phyloP scores from a whole-genome alignment of 176 grass and related monocot genomes.

The Microstegium vimineum region DNA sequence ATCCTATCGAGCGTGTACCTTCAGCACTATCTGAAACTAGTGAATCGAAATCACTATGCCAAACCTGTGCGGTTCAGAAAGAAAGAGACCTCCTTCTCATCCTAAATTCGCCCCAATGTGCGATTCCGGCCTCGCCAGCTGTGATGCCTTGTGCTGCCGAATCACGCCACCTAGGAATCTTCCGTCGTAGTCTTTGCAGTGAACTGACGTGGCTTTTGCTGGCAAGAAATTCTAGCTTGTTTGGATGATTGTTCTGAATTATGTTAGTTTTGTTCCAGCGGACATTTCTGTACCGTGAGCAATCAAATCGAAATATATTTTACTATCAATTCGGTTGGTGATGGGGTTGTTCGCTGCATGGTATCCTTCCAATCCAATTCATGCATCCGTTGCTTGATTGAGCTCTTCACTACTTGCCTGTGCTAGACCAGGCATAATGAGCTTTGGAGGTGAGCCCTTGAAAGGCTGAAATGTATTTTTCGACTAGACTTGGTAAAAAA shows the following conservation, averaged over 20 bases:
- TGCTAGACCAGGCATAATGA: neutral
- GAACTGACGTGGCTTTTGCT: neutral
- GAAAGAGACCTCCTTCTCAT: neutral
- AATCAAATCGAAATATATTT: neutral
- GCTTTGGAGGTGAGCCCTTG: neutral
- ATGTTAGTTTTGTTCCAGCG: neutral
- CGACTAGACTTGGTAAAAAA: neutral
- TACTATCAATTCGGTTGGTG: neutral
- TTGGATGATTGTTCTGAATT: neutral
- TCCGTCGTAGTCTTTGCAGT: neutral
- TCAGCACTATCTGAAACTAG: neutral
- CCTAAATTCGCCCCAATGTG: slow-evolving; percentile 9
- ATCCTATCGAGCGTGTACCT: neutral
- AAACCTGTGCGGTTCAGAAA: neutral
- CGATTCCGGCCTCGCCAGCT: neutral
- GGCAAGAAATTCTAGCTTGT: neutral
- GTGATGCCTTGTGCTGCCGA: neutral
- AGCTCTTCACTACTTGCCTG: neutral
- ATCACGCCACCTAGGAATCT: neutral
- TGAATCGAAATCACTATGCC: neutral
- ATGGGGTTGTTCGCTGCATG: neutral
- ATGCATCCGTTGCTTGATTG: neutral
- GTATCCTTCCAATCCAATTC: neutral
- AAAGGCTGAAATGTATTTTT: neutral
- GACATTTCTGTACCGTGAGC: neutral